A percentile compares a stretch with the other conserved stretches of the same genome.
These are phyloP conservation scores for Wallacemonas sp. DNA, from an alignment of 208 protist genomes.

Conservation along the genomic window DNA sequence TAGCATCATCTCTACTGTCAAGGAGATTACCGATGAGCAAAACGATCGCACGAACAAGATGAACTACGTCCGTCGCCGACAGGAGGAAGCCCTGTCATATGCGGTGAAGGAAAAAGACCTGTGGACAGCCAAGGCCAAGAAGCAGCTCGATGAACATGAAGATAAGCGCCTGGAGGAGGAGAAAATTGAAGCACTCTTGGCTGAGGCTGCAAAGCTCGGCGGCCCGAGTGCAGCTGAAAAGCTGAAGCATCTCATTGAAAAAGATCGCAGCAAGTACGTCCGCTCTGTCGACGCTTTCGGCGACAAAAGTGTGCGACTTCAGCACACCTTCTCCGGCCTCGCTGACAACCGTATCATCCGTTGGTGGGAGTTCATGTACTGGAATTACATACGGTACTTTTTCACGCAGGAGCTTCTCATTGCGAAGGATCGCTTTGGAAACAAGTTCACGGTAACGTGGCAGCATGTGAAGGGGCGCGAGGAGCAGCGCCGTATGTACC, in stretches of 20 bases:
- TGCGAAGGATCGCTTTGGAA: conserved; percentile 89
- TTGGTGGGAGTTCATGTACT: conserved; percentile 87
- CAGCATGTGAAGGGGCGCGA: conserved; percentile 76
- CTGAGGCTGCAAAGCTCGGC: conserved; percentile 45
- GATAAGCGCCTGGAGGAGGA: conserved; percentile 37
- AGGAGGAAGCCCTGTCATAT: conserved; percentile 76
- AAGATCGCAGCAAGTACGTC: conserved; percentile 57
- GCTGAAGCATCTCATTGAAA: conserved; percentile 41
- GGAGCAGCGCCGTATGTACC: conserved; percentile 88
- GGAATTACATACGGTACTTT: conserved; percentile 87
- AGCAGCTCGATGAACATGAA: conserved; percentile 59
- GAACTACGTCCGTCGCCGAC: conserved; percentile 61
- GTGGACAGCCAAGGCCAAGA: conserved; percentile 64
- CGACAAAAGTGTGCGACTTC: conserved; percentile 74
- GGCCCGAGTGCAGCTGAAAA: conserved; percentile 50
- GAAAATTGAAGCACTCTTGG: conserved; percentile 44
- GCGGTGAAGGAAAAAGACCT: conserved; percentile 79
- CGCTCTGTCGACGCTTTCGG: conserved; percentile 86
- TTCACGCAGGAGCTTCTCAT: conserved; percentile 90
- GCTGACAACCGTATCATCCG: conserved; percentile 83
- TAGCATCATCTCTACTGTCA: conserved; percentile 66
- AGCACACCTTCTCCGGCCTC: conserved; percentile 84
- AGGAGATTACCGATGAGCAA: conserved; percentile 55
- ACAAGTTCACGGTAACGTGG: conserved; percentile 90
- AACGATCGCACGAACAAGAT: conserved; percentile 76